Evolutionary conservation across 1,139 yeast genomes (phyloP).

Genomic region (Scheffersomyces illinoinensis): DNA sequence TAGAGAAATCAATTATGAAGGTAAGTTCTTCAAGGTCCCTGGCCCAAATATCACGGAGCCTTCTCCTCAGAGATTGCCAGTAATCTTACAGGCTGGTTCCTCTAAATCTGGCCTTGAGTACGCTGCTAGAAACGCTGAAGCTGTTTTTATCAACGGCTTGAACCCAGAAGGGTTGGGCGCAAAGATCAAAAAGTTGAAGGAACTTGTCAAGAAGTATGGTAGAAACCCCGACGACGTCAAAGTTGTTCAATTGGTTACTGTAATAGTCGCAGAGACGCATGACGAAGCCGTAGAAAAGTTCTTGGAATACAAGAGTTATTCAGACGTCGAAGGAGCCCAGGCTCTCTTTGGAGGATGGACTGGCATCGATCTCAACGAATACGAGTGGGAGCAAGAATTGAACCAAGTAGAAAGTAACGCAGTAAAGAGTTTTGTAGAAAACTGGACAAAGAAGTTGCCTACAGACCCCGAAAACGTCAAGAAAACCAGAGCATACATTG

Average conservation of each 20-base stretch:
- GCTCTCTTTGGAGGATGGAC: slow-evolving; percentile 41
- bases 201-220: slow-evolving; percentile 31
- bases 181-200: slow-evolving; percentile 29
- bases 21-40: slow-evolving; percentile 42
- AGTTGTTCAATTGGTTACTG: slow-evolving; percentile 33
- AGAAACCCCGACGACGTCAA: slow-evolving; percentile 38
- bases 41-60: slow-evolving; percentile 47
- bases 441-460: slow-evolving; percentile 32
- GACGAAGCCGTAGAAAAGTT: slow-evolving; percentile 36
- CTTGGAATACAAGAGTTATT: slow-evolving; percentile 28
- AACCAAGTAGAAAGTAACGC: slow-evolving; percentile 30
- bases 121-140: slow-evolving; percentile 49
- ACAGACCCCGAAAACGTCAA: slow-evolving; percentile 24
- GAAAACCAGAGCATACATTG: slow-evolving; percentile 27
- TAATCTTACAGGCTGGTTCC: slow-evolving; percentile 50
- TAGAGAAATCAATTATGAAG: slow-evolving; percentile 41
- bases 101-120: slow-evolving; percentile 42
- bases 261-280: slow-evolving; percentile 34
- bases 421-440: slow-evolving; percentile 27
- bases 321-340: slow-evolving; percentile 42
- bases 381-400: slow-evolving; percentile 29
- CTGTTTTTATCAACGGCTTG: slow-evolving; percentile 34
- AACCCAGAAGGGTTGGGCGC: slow-evolving; percentile 29
- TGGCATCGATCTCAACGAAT: slow-evolving; percentile 34
- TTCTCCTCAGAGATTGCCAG: slow-evolving; percentile 45